phyloP scores from a whole-genome alignment of 495 filamentous ascomycete species.

The Penicillium arizonense region DNA sequence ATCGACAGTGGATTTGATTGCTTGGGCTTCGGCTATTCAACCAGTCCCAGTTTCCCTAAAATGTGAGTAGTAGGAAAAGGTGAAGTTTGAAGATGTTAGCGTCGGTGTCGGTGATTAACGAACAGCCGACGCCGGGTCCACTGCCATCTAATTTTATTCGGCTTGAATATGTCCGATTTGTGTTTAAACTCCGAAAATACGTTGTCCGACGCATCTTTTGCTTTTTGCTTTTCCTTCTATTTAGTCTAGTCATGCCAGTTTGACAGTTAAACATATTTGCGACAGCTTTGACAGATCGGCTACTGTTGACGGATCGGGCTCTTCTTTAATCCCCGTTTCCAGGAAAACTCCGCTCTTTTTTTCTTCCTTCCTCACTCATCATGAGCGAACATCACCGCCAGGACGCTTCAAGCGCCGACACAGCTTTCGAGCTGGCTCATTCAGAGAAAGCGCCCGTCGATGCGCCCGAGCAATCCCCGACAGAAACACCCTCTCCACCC shows the following conservation, averaged over 20 bases:
- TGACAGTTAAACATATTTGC: too few species aligned
- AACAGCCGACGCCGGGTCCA: neutral
- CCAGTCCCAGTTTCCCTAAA: too few species aligned
- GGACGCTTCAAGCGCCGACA: constrained; percentile 21
- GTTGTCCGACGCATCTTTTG: neutral
- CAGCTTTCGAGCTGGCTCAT: constrained; percentile 6
- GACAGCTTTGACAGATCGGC: neutral
- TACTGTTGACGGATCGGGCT: neutral
- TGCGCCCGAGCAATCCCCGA: neutral
- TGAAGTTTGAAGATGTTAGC: neutral
- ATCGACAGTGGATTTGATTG: too few species aligned
- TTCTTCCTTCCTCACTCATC: constrained; percentile 6
- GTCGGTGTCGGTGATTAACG: neutral
- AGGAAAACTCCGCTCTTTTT: neutral
- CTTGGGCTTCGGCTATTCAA: too few species aligned
- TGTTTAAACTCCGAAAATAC: constrained; percentile 1
- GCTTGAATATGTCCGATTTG: neutral
- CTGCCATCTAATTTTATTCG: neutral
- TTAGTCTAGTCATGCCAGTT: too few species aligned
- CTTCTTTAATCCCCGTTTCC: neutral
- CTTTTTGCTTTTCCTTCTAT: neutral
- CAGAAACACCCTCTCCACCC: neutral
- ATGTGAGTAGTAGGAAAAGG: too few species aligned
- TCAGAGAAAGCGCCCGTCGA: constrained; percentile 13
- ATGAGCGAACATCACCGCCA: constrained; percentile 5